Conservation (phyloP, 2,329 filamentous ascomycete species). For the Aspergillus nomiae region DNA sequence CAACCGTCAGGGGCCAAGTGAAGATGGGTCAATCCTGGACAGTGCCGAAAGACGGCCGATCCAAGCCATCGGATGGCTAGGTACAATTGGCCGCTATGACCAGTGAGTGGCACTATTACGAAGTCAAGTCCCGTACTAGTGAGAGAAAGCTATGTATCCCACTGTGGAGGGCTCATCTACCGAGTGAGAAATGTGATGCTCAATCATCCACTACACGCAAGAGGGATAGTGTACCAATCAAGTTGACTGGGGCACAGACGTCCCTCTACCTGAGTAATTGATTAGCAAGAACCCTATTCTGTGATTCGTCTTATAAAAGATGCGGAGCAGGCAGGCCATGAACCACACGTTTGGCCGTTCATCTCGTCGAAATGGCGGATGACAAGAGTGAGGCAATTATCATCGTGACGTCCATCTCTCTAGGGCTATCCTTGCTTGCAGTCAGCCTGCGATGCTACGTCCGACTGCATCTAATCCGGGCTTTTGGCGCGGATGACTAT, state of each 20-base stretch:
- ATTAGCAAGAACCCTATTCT: not conserved
- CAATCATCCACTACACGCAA: not conserved
- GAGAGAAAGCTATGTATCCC: not conserved
- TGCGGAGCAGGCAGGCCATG: not conserved
- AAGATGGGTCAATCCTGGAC: not conserved
- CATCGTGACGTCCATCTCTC: constrained; percentile 28
- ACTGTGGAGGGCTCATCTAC: not conserved
- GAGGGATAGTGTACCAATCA: not conserved
- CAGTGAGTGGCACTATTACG: not conserved
- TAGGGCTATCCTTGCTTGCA: constrained; percentile 35
- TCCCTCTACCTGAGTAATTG: not conserved
- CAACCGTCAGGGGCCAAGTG: not conserved
- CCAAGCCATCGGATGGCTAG: not conserved
- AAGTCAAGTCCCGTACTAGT: too few species aligned
- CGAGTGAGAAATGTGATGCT: not conserved
- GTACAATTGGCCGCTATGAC: not conserved
- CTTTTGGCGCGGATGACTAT: constrained; percentile 26
- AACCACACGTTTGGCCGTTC: not conserved
- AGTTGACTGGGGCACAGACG: not conserved
- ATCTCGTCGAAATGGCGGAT: not conserved
- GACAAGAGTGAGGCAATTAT: constrained; percentile 15
- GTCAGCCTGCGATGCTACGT: constrained; percentile 38
- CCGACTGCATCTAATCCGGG: constrained; percentile 35
- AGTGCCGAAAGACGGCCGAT: not conserved
- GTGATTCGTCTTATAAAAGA: not conserved